A percentile compares a stretch with the other conserved stretches of the same genome.
Conservation (phyloP, 148 eudicot species). For the Cornus controversa region DNA sequence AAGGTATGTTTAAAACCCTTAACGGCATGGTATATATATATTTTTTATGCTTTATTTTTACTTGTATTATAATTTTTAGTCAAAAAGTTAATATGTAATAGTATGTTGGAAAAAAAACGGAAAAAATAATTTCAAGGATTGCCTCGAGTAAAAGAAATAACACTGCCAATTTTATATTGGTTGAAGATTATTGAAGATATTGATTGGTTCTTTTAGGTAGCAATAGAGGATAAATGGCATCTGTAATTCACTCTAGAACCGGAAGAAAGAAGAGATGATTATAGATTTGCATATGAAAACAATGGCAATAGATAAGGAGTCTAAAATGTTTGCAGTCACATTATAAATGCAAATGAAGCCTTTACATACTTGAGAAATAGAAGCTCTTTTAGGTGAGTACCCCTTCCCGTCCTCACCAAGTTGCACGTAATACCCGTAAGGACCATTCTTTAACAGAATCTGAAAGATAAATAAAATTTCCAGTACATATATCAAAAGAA, state of each 20-base stretch:
- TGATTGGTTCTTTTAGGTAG: background rate
- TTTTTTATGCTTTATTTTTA: no score
- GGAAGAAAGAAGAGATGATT: background rate
- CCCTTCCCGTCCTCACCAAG: slow-evolving; percentile 97
- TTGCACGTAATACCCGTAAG: slow-evolving; percentile 88
- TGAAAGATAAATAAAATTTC: slow-evolving; percentile 22
- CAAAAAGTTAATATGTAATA: no score
- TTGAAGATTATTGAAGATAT: background rate
- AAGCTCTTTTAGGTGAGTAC: slow-evolving; percentile 70
- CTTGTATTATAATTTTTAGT: no score
- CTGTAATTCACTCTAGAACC: background rate
- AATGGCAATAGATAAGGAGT: background rate
- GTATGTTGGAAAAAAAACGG: background rate
- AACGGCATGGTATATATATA: no score
- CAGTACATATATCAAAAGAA: background rate
- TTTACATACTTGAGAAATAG: slow-evolving; percentile 55
- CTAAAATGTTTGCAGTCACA: background rate
- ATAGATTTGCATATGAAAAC: background rate
- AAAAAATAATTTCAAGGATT: background rate
- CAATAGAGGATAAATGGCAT: background rate
- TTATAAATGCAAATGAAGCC: background rate
- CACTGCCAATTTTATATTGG: background rate
- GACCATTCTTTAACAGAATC: slow-evolving; percentile 83
- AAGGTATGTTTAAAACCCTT: no score
- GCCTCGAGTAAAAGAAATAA: background rate